phyloP scores from a whole-genome alignment of 345 rosid species.

The Arabidopsis arenosa region DNA sequence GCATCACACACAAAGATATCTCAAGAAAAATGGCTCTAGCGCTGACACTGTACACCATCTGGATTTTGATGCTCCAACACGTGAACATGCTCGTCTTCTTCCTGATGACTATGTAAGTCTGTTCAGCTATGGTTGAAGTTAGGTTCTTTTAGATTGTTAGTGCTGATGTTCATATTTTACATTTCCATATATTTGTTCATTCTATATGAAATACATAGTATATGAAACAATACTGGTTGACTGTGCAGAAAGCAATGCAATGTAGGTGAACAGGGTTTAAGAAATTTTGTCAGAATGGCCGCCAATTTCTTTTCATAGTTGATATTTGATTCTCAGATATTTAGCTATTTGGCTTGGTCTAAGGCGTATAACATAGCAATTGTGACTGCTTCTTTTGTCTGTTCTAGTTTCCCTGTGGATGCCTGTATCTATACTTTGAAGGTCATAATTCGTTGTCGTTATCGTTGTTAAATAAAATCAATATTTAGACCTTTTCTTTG shows the following conservation, averaged over 20 bases:
- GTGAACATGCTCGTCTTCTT: conserved; percentile 81
- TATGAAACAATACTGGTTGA: conserved; percentile 16
- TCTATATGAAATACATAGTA: conserved; percentile 15
- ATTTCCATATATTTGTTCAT: conserved; percentile 2
- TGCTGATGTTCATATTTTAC: conserved; percentile 23
- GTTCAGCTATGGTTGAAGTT: conserved; percentile 24
- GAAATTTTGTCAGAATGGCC: neutral
- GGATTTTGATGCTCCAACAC: conserved; percentile 99
- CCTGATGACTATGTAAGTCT: conserved; percentile 81
- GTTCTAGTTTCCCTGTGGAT: conserved; percentile 27
- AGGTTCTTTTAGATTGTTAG: conserved; percentile 16
- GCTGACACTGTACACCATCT: conserved; percentile 78
- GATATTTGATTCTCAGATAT: conserved; percentile 9
- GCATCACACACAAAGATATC: conserved; percentile 89
- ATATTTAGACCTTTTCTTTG: conserved; percentile 23
- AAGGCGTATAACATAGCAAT: conserved; percentile 14
- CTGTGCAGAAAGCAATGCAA: conserved; percentile 25
- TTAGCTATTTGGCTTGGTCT: conserved; percentile 22
- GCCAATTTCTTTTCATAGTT: neutral
- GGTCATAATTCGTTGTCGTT: neutral
- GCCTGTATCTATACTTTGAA: conserved; percentile 4
- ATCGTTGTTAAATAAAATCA: neutral
- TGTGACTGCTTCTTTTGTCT: conserved; percentile 17
- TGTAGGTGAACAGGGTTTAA: conserved; percentile 10
- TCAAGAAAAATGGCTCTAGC: conserved; percentile 64